Evolutionary conservation across 2,329 filamentous ascomycete species (phyloP).

Genomic region (Colletotrichum sp.): DNA sequence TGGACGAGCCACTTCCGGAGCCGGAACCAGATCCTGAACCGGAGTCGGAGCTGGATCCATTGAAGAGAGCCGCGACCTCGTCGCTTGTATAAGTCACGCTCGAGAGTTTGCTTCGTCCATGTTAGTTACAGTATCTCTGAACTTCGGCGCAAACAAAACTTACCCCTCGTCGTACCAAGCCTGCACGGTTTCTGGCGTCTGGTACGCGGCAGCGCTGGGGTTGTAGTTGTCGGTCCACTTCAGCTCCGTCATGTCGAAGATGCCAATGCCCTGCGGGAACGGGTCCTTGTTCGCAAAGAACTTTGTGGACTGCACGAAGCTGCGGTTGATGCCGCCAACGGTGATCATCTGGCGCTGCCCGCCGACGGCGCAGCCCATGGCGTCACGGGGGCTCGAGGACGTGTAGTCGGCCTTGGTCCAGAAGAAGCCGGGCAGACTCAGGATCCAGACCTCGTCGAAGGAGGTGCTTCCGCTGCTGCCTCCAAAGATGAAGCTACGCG

Average conservation of each 20-base stretch:
- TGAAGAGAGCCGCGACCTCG: constrained; percentile 2
- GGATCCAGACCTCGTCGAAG: constrained; percentile 17
- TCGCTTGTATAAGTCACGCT: constrained; percentile 3
- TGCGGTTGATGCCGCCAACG: constrained; percentile 9
- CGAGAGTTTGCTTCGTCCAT: background rate
- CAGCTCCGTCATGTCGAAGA: constrained; percentile 20
- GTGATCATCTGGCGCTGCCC: constrained; percentile 23
- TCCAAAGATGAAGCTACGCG: constrained; percentile 19
- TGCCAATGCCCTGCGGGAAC: constrained; percentile 16
- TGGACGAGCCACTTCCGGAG: constrained; percentile 24
- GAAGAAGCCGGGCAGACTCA: constrained; percentile 23
- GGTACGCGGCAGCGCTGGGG: constrained; percentile 7
- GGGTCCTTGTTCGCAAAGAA: constrained; percentile 10
- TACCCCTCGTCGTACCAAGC: constrained; percentile 20
- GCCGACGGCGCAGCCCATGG: constrained; percentile 8
- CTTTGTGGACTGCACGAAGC: background rate
- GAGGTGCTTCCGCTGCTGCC: constrained; percentile 2
- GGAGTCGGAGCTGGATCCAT: constrained; percentile 20
- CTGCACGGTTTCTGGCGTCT: constrained; percentile 7
- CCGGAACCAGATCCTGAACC: constrained; percentile 29
- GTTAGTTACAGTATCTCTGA: background rate
- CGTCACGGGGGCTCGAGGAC: constrained; percentile 2
- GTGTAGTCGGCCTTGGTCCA: constrained; percentile 21
- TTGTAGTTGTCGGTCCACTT: constrained; percentile 18
- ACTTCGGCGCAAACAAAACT: background rate